Evolutionary conservation across 305 asterid species (phyloP).

Genomic region (Rubia balearica): DNA sequence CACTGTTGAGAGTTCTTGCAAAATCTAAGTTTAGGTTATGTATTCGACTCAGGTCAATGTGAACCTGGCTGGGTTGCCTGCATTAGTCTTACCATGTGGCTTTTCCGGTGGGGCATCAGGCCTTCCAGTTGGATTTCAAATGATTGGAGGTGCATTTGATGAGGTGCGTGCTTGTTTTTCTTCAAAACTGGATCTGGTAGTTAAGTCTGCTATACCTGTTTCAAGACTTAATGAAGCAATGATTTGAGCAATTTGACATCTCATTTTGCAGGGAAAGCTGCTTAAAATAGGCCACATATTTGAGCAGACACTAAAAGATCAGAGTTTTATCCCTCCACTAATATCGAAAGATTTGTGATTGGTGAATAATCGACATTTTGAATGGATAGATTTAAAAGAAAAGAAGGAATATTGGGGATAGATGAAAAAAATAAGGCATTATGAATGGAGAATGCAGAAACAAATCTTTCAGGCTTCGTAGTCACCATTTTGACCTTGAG

Average conservation of each 20-base stretch:
- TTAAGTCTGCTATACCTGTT: background rate
- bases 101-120: slow-evolving; percentile 49
- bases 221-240: background rate
- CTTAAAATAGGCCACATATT: slow-evolving; percentile 83
- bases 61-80: slow-evolving; percentile 95
- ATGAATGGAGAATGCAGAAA: background rate
- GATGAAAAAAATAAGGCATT: background rate
- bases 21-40: background rate
- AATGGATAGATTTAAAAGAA: background rate
- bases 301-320: slow-evolving; percentile 79
- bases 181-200: background rate
- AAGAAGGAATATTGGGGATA: too few species aligned
- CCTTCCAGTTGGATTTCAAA: slow-evolving; percentile 83
- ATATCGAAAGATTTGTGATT: slow-evolving; percentile 39
- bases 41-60: slow-evolving; percentile 66
- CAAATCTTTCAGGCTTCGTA: background rate
- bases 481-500: background rate
- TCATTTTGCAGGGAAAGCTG: slow-evolving; percentile 65
- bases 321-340: slow-evolving; percentile 64
- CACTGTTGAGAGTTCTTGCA: background rate
- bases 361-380: background rate
- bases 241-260: slow-evolving; percentile 1
- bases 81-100: slow-evolving; percentile 94
- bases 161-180: slow-evolving; percentile 41
- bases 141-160: slow-evolving; percentile 86